Evolutionary conservation across 768 basidiomycete genomes (phyloP).

Genomic region (Auricularia heimuer): DNA sequence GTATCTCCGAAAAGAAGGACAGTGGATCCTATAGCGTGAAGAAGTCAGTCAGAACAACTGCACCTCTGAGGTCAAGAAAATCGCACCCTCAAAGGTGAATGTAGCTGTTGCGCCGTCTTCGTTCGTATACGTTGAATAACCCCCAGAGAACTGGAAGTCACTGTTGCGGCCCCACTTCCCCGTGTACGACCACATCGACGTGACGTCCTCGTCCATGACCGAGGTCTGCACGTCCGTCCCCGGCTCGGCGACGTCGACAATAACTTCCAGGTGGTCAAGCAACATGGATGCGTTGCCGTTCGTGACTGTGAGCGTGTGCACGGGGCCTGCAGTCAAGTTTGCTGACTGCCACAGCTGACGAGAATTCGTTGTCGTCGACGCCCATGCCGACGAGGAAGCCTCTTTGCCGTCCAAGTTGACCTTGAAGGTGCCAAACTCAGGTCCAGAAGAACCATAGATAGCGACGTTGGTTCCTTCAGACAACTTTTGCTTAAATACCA

Average conservation of each 20-base stretch:
- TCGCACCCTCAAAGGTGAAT: neutral
- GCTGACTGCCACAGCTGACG: neutral
- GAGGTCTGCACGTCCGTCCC: neutral
- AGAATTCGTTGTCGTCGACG: neutral
- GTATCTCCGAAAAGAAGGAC: neutral
- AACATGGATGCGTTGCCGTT: neutral
- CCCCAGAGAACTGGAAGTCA: neutral
- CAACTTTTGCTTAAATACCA: neutral
- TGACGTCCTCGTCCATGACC: neutral
- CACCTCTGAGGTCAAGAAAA: neutral
- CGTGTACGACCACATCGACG: neutral
- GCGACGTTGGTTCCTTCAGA: neutral
- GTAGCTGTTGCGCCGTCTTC: neutral
- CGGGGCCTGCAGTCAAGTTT: neutral
- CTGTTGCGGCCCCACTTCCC: neutral
- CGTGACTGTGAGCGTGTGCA: neutral
- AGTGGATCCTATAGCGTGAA: neutral
- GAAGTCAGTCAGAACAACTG: neutral
- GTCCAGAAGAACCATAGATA: neutral
- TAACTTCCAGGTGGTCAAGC: neutral
- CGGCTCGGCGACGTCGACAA: neutral
- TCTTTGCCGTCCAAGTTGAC: neutral
- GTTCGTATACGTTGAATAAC: neutral
- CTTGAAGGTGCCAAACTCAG: neutral
- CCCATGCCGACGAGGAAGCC: neutral